Percentiles rank a stretch among this genome's conserved stretches.
phyloP scores from a whole-genome alignment of 805 yeast species.

The Candida coleopterorum region DNA sequence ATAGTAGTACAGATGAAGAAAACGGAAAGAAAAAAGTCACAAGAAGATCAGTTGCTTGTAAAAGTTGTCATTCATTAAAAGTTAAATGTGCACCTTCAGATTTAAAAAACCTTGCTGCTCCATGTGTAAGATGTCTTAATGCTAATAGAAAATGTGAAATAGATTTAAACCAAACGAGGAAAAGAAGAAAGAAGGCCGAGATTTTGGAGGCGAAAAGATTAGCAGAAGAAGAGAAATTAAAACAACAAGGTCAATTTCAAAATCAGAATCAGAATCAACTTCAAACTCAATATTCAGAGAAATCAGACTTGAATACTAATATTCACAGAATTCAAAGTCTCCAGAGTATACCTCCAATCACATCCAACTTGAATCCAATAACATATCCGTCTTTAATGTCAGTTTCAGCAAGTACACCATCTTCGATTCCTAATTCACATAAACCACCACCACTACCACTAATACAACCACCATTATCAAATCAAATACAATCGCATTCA shows the following conservation, averaged over 20 bases:
- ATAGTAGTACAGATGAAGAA: slow-evolving; percentile 1
- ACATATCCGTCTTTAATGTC: not conserved
- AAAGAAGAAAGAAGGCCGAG: slow-evolving; percentile 36
- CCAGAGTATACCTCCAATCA: not conserved
- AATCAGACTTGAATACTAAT: too few species aligned
- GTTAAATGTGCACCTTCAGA: slow-evolving; percentile 80
- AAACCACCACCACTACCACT: not conserved
- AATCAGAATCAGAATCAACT: not conserved
- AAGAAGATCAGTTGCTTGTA: slow-evolving; percentile 56
- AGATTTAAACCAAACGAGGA: slow-evolving; percentile 56
- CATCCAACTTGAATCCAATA: not conserved
- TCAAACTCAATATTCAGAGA: too few species aligned
- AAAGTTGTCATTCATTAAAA: slow-evolving; percentile 75
- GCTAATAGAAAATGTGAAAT: slow-evolving; percentile 62
- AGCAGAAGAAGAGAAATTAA: slow-evolving; percentile 15
- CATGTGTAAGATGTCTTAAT: slow-evolving; percentile 72
- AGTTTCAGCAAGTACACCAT: not conserved
- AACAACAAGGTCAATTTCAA: not conserved
- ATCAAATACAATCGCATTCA: not conserved
- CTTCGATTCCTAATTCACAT: not conserved
- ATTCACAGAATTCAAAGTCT: too few species aligned
- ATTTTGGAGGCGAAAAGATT: slow-evolving; percentile 16
- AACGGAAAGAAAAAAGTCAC: slow-evolving; percentile 6
- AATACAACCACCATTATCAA: not conserved
- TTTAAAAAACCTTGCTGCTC: slow-evolving; percentile 49